Base-by-base conservation (phyloP, 352 stramenopile genomes). In the Pythium chondricola region DNA sequence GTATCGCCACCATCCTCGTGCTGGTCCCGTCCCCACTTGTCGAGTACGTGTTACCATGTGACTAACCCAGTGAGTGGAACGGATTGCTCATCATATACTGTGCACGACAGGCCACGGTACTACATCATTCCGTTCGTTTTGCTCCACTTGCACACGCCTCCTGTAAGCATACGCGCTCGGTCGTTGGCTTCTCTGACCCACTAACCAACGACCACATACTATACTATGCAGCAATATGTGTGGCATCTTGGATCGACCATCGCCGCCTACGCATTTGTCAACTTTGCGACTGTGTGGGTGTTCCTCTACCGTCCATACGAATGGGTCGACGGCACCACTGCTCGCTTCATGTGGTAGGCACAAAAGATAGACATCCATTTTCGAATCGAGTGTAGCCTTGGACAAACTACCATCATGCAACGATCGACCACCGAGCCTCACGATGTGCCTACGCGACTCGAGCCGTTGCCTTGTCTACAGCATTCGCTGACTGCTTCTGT, bases 311-410 rank as follows among this genome's bases (percentile, higher is more conserved):
- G 58, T 10, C 75, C 84, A 1, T 95, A 88, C 48, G 44, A 24
- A 20, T 95, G 84, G 84, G 75, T 77, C 8, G 83, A 95, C 50
- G 84, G 81, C 32, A 75, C 74, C 1, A 80, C 61, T 27, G 84
- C 74, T 14, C 73, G 83, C 21, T 95, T 95, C 59, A 93, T 95
- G 82, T 95, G 84, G 84, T 95, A 43, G 39, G n/a, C n/a, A n/a
- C n/a, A 39, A 31, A n/a, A n/a, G n/a, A n/a, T n/a, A n/a, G n/a
- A n/a, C n/a, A n/a, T n/a, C n/a, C n/a, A n/a, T n/a, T 40, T 21
- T 43, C 14, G n/a, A 37, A 20, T 43, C 13, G 16, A 33, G 16
- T 6, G 2, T 17, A 32, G 21, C 7, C 13, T 14, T 14, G 38
- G 16, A 33, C 21, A 18, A 20, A 18, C 4, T 22, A 29, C 17